Evolutionary conservation across 495 filamentous ascomycete genomes (phyloP).

Genomic region (Lichenothelia convexa): DNA sequence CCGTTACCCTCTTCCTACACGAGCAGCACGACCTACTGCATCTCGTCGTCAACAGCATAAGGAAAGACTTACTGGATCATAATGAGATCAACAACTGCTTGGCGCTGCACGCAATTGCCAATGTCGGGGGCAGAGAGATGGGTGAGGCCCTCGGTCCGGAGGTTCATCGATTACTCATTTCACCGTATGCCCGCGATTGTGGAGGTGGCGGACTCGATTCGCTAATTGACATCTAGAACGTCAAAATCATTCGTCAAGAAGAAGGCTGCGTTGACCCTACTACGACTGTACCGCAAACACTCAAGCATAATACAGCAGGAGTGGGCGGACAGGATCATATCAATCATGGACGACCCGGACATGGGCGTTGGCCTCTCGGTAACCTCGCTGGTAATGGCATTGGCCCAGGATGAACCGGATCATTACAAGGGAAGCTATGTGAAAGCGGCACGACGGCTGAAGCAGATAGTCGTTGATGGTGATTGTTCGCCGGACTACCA

Average conservation of each 20-base stretch:
- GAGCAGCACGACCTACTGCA: constrained; percentile 93
- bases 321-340: constrained; percentile 95
- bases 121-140: constrained; percentile 93
- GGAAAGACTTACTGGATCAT: constrained; percentile 84
- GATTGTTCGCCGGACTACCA: constrained; percentile 78
- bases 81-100: constrained; percentile 96
- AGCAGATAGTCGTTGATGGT: constrained; percentile 73
- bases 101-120: constrained; percentile 96
- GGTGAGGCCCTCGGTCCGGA: constrained; percentile 84
- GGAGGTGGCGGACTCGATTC: neutral
- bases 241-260: constrained; percentile 99
- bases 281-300: constrained; percentile 88
- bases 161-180: constrained; percentile 87
- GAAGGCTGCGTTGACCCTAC: constrained; percentile 92
- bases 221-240: constrained; percentile 34
- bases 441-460: constrained; percentile 77
- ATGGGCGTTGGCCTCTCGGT: constrained; percentile 90
- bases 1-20: constrained; percentile 92
- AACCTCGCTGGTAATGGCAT: constrained; percentile 87
- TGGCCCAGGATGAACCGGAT: constrained; percentile 83
- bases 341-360: constrained; percentile 92
- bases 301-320: constrained; percentile 83
- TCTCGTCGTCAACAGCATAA: constrained; percentile 93
- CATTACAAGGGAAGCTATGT: constrained; percentile 87
- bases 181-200: constrained; percentile 50